Evolutionary conservation across 2,329 filamentous ascomycete species (phyloP).

Genomic region (Ceratocystis destructans): DNA sequence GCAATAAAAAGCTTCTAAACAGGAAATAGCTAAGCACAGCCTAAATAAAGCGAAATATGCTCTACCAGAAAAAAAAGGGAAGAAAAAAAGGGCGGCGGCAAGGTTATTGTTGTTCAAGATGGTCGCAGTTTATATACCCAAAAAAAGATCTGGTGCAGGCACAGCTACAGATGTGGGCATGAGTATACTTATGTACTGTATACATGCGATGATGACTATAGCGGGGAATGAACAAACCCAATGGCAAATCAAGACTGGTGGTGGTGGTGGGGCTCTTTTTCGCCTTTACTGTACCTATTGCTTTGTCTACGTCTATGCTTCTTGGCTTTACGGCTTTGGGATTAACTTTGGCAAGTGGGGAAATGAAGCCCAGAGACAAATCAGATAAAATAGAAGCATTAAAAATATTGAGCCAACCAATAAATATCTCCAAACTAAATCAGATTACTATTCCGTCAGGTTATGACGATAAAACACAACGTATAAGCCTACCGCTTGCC

Average conservation of each 20-base stretch:
- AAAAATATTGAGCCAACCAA: neutral
- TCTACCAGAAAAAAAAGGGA: neutral
- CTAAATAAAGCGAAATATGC: neutral
- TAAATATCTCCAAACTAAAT: neutral
- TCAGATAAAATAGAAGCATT: conserved; percentile 2
- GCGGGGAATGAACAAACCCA: neutral
- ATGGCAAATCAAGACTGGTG: neutral
- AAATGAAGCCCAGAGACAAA: neutral
- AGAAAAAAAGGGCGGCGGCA: neutral
- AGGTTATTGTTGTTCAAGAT: neutral
- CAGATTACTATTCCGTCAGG: neutral
- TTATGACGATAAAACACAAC: neutral
- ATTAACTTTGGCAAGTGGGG: neutral
- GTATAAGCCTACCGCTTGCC: neutral
- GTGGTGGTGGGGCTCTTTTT: neutral
- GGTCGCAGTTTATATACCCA: neutral
- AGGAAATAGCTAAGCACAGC: neutral
- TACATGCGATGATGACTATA: neutral
- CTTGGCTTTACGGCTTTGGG: neutral
- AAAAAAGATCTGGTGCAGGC: neutral
- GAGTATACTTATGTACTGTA: neutral
- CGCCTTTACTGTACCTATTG: neutral
- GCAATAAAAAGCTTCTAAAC: neutral
- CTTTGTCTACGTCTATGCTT: neutral
- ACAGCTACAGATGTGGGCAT: neutral